phyloP scores from a whole-genome alignment of 78 protist species.

The Guillardia theta region DNA sequence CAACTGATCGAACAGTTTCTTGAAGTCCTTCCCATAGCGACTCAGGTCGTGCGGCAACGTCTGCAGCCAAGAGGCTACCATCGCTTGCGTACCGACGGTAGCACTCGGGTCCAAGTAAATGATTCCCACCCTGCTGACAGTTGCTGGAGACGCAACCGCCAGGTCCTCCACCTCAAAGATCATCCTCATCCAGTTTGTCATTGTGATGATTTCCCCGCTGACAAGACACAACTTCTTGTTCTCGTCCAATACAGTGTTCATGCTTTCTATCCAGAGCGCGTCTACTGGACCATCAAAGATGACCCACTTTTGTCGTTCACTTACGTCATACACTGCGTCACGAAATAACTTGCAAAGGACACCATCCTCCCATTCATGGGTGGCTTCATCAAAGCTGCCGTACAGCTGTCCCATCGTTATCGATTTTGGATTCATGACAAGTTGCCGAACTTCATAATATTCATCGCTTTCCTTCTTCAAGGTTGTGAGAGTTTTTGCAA shows the following conservation, averaged over 20 bases:
- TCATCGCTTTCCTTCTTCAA: not conserved
- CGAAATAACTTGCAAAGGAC: slow-evolving; percentile 71
- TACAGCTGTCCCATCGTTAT: slow-evolving; percentile 77
- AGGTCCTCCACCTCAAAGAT: slow-evolving; percentile 89
- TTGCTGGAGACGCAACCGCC: slow-evolving; percentile 88
- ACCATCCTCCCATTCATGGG: slow-evolving; percentile 79
- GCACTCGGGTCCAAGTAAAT: slow-evolving; percentile 79
- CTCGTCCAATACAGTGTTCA: slow-evolving; percentile 94
- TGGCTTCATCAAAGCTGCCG: slow-evolving; percentile 70
- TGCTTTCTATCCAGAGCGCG: slow-evolving; percentile 93
- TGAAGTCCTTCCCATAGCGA: not conserved
- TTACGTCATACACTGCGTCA: slow-evolving; percentile 42
- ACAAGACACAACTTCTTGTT: slow-evolving; percentile 93
- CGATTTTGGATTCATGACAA: slow-evolving; percentile 74
- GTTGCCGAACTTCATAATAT: not conserved
- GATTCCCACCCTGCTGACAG: slow-evolving; percentile 90
- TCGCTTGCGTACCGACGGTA: slow-evolving; percentile 64
- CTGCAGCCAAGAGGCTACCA: slow-evolving; percentile 53
- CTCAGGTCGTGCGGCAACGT: not conserved
- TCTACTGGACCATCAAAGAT: slow-evolving; percentile 92
- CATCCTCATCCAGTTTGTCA: slow-evolving; percentile 67
- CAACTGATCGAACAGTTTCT: slow-evolving; percentile 41
- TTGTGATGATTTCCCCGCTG: slow-evolving; percentile 82
- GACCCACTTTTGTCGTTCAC: slow-evolving; percentile 64
- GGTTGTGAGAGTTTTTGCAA: slow-evolving; percentile 33